Conservation (phyloP, 768 basidiomycete genomes). For the Termitomyces sp. region DNA sequence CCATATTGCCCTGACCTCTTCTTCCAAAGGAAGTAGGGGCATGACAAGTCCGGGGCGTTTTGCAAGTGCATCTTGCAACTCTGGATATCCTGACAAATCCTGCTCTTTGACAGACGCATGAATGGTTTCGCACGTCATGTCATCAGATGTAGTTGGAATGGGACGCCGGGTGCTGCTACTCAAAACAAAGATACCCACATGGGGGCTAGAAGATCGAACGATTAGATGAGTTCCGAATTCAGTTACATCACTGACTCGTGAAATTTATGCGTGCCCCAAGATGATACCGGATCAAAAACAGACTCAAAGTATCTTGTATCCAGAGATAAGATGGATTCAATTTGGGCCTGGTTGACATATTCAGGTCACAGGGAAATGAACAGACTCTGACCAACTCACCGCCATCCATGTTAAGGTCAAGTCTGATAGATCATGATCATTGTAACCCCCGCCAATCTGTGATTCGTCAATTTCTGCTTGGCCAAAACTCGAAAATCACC, state of each 20-base stretch:
- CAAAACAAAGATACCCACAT: conserved; percentile 48
- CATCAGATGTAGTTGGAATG: conserved; percentile 38
- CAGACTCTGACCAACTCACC: conserved; percentile 26
- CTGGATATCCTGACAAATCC: conserved; percentile 20
- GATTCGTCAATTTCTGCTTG: not conserved
- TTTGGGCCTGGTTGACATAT: conserved; percentile 40
- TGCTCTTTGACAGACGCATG: conserved; percentile 58
- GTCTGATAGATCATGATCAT: conserved; percentile 63
- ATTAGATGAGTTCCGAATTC: not conserved
- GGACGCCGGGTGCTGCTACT: conserved; percentile 39
- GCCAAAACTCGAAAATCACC: not conserved
- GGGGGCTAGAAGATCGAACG: conserved; percentile 30
- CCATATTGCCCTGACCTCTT: conserved; percentile 44
- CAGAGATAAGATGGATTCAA: conserved; percentile 49
- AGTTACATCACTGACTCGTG: conserved; percentile 46
- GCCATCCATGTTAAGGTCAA: conserved; percentile 61
- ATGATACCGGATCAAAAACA: conserved; percentile 44
- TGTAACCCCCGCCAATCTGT: conserved; percentile 69
- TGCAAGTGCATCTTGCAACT: conserved; percentile 29
- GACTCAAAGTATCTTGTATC: conserved; percentile 48
- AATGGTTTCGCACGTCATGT: conserved; percentile 52
- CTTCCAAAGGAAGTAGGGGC: conserved; percentile 46
- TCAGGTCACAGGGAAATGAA: not conserved
- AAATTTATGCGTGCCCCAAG: conserved; percentile 58
- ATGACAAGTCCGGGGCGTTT: conserved; percentile 40